These are phyloP conservation scores for Phytophthora meadii DNA, from an alignment of 352 stramenopile species.

Conservation along the genomic window DNA sequence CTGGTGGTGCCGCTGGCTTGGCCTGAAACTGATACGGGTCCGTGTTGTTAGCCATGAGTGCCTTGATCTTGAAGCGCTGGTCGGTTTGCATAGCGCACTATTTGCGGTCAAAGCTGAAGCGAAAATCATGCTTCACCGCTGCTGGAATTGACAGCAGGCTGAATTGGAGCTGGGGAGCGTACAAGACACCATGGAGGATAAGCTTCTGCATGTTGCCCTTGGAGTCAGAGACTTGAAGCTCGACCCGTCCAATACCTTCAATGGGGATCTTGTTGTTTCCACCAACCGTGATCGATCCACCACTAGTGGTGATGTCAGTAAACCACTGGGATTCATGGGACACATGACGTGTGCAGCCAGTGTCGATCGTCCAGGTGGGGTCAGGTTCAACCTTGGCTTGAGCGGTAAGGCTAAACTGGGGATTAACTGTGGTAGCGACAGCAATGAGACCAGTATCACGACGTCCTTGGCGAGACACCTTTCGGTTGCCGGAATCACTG, in stretches of 20 bases:
- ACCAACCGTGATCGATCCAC: conserved; percentile 20
- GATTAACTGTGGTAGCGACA: conserved; percentile 3
- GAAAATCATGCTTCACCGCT: too few species aligned
- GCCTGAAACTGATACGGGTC: too few species aligned
- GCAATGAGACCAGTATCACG: conserved; percentile 3
- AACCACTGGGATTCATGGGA: conserved; percentile 23
- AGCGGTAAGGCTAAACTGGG: background rate
- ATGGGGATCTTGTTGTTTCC: conserved; percentile 16
- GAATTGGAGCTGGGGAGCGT: too few species aligned
- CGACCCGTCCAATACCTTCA: conserved; percentile 9
- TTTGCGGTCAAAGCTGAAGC: background rate
- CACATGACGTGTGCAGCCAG: conserved; percentile 20
- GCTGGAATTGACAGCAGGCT: background rate
- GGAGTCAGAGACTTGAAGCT: background rate
- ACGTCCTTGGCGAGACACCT: conserved; percentile 9
- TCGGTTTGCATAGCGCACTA: conserved; percentile 1
- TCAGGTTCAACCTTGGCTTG: background rate
- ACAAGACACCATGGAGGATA: too few species aligned
- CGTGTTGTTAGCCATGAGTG: background rate
- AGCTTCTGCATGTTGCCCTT: conserved; percentile 18
- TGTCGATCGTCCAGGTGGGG: conserved; percentile 2
- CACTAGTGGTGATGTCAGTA: background rate
- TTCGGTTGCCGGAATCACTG: background rate
- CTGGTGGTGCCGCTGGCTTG: background rate
- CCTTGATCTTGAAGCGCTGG: conserved; percentile 23